phyloP scores from a whole-genome alignment of 768 basidiomycete genomes.

The Jaapia argillacea region DNA sequence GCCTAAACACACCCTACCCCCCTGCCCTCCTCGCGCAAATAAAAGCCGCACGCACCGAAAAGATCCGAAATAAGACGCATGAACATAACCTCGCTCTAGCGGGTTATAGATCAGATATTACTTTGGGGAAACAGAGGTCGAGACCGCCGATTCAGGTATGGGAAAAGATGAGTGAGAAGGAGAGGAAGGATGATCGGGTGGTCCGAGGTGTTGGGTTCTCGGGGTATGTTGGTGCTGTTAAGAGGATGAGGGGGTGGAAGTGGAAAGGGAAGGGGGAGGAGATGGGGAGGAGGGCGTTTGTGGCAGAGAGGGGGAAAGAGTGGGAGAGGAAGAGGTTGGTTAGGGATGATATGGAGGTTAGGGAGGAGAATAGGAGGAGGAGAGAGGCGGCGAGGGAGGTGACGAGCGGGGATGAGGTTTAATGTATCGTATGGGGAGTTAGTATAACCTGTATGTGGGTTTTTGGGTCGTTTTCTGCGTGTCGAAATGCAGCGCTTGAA shows the following conservation, averaged over 20 bases:
- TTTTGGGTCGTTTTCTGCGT: too few species aligned
- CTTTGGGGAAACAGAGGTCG: conserved; percentile 34
- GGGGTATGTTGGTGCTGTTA: conserved; percentile 63
- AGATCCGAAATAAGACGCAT: conserved; percentile 54
- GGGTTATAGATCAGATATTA: conserved; percentile 47
- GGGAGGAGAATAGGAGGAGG: too few species aligned
- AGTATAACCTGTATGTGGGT: too few species aligned
- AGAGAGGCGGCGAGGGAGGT: too few species aligned
- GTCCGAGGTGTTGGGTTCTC: conserved; percentile 46
- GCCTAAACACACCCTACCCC: conserved; percentile 32
- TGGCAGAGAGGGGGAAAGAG: conserved; percentile 18
- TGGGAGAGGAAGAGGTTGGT: conserved; percentile 17
- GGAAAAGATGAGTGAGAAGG: conserved; percentile 36
- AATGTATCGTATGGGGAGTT: too few species aligned
- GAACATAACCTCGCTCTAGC: conserved; percentile 49
- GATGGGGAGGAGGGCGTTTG: conserved; percentile 24
- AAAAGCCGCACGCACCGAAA: conserved; percentile 47
- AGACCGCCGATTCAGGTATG: conserved; percentile 60
- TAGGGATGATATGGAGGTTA: too few species aligned
- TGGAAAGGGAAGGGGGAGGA: conserved; percentile 24
- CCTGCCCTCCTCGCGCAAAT: conserved; percentile 38
- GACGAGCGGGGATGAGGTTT: too few species aligned
- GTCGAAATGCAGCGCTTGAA: too few species aligned
- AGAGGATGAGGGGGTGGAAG: conserved; percentile 43
- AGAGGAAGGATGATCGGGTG: conserved; percentile 39